These are phyloP conservation scores for Coemansia sp. DNA, from an alignment of 192 early-diverging fungal genomes.

Conservation along the genomic window DNA sequence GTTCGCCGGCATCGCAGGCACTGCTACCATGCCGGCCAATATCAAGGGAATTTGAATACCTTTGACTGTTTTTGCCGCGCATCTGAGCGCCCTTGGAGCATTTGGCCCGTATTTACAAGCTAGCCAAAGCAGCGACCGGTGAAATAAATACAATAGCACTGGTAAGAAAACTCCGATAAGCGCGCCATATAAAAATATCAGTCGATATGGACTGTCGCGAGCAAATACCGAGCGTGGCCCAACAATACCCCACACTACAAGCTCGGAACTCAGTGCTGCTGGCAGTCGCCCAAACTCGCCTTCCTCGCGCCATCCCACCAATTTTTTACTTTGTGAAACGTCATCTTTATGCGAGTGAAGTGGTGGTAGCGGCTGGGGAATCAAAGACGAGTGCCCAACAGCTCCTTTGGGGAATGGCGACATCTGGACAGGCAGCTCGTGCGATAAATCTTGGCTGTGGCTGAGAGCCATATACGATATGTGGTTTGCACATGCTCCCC, in stretches of 20 bases:
- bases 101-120: neutral
- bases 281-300: slow-evolving; percentile 49
- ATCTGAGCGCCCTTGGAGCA: neutral
- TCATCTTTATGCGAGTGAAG: neutral
- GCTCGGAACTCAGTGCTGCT: slow-evolving; percentile 50
- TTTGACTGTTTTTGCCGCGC: slow-evolving; percentile 9
- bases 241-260: slow-evolving; percentile 55
- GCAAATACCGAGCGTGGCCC: slow-evolving; percentile 43
- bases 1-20: slow-evolving; percentile 49
- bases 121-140: slow-evolving; percentile 3
- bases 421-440: neutral
- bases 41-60: slow-evolving; percentile 38
- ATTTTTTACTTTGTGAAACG: neutral
- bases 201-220: slow-evolving; percentile 34
- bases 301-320: slow-evolving; percentile 48
- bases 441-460: slow-evolving; percentile 11
- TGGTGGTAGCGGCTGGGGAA: neutral
- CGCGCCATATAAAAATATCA: slow-evolving; percentile 44
- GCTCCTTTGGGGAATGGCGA: neutral
- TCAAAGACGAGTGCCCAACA: neutral
- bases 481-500: slow-evolving; percentile 53
- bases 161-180: slow-evolving; percentile 30
- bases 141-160: slow-evolving; percentile 7
- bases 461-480: slow-evolving; percentile 27
- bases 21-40: slow-evolving; percentile 53